A percentile compares a stretch with the other conserved stretches of the same genome.
Evolutionary conservation across 257 asterid species (phyloP).

Genomic region (Penstemon davidsonii): DNA sequence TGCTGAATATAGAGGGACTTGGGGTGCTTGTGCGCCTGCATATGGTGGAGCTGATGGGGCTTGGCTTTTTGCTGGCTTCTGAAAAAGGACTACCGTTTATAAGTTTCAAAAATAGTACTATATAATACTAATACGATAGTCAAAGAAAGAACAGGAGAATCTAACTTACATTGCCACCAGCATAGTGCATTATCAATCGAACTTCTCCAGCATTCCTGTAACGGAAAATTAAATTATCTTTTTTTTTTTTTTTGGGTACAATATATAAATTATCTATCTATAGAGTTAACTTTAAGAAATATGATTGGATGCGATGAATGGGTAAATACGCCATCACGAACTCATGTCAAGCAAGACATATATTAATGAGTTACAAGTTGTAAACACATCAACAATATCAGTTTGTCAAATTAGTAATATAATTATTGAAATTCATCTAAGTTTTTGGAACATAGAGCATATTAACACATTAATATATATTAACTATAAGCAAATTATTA

Average conservation of each 20-base stretch:
- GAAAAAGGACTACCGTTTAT: constrained; percentile 15
- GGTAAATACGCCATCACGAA: no score
- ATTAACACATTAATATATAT: background rate
- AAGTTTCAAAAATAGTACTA: background rate
- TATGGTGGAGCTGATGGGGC: constrained; percentile 46
- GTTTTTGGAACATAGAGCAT: background rate
- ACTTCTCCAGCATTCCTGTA: constrained; percentile 89
- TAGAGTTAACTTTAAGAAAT: no score
- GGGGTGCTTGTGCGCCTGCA: constrained; percentile 29
- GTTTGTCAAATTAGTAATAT: no score
- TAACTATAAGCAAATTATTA: background rate
- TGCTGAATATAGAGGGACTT: constrained; percentile 35
- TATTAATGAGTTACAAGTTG: no score
- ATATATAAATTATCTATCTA: constrained; percentile 1
- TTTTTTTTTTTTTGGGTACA: no score
- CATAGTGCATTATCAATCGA: constrained; percentile 78
- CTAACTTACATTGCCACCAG: constrained; percentile 62
- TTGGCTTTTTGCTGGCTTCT: constrained; percentile 43
- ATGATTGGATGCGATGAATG: no score
- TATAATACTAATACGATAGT: background rate
- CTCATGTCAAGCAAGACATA: no score
- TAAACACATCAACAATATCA: no score
- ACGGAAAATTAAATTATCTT: background rate
- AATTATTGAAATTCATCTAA: no score
- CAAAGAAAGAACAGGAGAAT: constrained; percentile 4